These are phyloP conservation scores for Teunomyces aglyptinius DNA, from an alignment of 805 yeast genomes.

Conservation along the genomic window DNA sequence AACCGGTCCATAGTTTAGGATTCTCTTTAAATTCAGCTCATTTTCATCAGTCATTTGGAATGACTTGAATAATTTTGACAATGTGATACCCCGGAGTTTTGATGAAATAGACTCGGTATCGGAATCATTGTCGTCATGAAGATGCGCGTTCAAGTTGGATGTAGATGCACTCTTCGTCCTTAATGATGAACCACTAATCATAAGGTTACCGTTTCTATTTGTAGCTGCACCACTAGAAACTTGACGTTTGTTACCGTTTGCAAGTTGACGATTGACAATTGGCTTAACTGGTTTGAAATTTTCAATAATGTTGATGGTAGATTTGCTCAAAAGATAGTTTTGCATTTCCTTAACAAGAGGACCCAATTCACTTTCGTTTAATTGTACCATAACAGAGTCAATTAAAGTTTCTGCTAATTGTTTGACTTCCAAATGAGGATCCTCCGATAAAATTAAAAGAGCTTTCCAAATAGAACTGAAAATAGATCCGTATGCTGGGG, in stretches of 20 bases:
- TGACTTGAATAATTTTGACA: slow-evolving; percentile 35
- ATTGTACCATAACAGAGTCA: slow-evolving; percentile 64
- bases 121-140: slow-evolving; percentile 10
- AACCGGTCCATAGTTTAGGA: slow-evolving; percentile 36
- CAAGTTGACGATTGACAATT: slow-evolving; percentile 31
- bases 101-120: slow-evolving; percentile 34
- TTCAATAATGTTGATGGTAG: slow-evolving; percentile 38
- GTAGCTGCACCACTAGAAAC: slow-evolving; percentile 23
- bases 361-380: slow-evolving; percentile 65
- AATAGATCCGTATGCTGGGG: slow-evolving; percentile 85
- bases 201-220: slow-evolving; percentile 22
- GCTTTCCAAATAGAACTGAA: slow-evolving; percentile 88
- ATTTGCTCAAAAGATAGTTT: slow-evolving; percentile 54
- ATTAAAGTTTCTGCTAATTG: slow-evolving; percentile 70
- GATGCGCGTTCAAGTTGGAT: slow-evolving; percentile 13
- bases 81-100: slow-evolving; percentile 30
- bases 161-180: slow-evolving; percentile 30
- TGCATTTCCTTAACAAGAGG: slow-evolving; percentile 67
- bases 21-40: slow-evolving; percentile 36
- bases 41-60: slow-evolving; percentile 42
- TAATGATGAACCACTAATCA: slow-evolving; percentile 27
- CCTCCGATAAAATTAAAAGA: slow-evolving; percentile 73
- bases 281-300: slow-evolving; percentile 41
- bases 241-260: slow-evolving; percentile 18
- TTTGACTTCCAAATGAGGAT: slow-evolving; percentile 81